Base-by-base conservation (phyloP, 495 filamentous ascomycete genomes). In the Podospora pseudopauciseta region DNA sequence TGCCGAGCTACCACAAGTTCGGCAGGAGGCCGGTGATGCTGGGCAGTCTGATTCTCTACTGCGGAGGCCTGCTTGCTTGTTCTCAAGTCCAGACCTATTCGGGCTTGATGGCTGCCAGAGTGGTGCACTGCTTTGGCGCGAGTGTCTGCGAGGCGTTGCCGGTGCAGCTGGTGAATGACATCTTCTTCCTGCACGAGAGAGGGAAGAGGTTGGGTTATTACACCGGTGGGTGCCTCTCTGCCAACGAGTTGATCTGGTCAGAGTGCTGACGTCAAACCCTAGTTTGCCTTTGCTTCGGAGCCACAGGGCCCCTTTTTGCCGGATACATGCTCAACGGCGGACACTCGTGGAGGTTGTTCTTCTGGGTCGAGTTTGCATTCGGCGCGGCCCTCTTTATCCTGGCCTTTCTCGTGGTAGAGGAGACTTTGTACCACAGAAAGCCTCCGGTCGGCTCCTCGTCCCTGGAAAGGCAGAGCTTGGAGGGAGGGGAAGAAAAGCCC, bases 111-210 rank as follows among this genome's bases (percentile, higher is more conserved):
- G 79, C 81, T 44, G 79, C 80, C 4, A 78, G 87, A 15, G 76
- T 88, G 5, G 78, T 89, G 20, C 85, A 87, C 69, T 77, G 78
- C 55, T 85, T 90, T 53, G 85, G 85, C 5, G 85, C 85, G 19
- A 83, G 80, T 11, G 85, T 90, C 26, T 90, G 87, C 74, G 87
- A 89, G 67, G 86, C 87, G 20, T 72, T 88, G 2, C 87, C 86
- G 0, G 87, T 90, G 4, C 86, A 89, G 69, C 71, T 90, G 4
- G 87, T 88, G 6, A 90, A 90, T 68, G 87, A 90, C 68, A 87
- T 90, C 65, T 90, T 90, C 75, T 90, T 85, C 74, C 77, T 89
- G 1, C 86, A 89, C 69, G 86, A 89, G 70, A 77, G 86, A 13
- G 86, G 86, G 5, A 83, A 85, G 76, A 77, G 82, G 1, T 79